Evolutionary conservation across 331 rosid species (phyloP), one percentile per base, ranked within the genome.

Genomic region (Dryas integrifolia): DNA sequence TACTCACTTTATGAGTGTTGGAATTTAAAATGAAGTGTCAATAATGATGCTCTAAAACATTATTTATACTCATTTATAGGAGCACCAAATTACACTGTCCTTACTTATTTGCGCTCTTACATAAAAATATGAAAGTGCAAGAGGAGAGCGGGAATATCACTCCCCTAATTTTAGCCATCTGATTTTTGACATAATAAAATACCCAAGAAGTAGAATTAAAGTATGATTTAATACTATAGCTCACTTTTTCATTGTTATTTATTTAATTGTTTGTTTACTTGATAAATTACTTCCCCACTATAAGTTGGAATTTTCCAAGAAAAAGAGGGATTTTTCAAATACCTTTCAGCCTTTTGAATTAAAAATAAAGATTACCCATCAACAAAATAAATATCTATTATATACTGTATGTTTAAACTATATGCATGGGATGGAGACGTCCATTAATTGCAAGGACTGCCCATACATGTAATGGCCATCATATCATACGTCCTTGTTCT

Each of bases 371-470:
- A 63, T 63, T 63, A 65, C 47, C 9, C 40, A 65, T 65, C 60
- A 5, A 16, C 49, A 68, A 68, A 45, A 16, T 14, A 3, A 41
- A 18, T 13, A 18, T 14, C 9, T 6, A 40, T 51, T 15, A 41
- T 15, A 41, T 12, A 41, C 3, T 70, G 16, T 16, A 70, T 41
- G 21, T 24, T 70, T 21, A 56, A 43, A 24, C 5, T 58, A 46
- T 30, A 14, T 72, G 76, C 76, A 46, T 72, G 67, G 13, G 41
- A 26, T 15, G 75, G 74, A 55, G 64, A 70, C 13, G 65, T 21
- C 50, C 46, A 67, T 15, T 30, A 30, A 30, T 30, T 12, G 55
- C 55, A 53, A 39, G 60, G 35, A 51, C 16, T 38, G 48, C 35
- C 30, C 48, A 62, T 30, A 62, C 14, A 59, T 26, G 48, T 3